Conservation (phyloP, 1,284 basidiomycete species). For the Marasmius fiardii region DNA sequence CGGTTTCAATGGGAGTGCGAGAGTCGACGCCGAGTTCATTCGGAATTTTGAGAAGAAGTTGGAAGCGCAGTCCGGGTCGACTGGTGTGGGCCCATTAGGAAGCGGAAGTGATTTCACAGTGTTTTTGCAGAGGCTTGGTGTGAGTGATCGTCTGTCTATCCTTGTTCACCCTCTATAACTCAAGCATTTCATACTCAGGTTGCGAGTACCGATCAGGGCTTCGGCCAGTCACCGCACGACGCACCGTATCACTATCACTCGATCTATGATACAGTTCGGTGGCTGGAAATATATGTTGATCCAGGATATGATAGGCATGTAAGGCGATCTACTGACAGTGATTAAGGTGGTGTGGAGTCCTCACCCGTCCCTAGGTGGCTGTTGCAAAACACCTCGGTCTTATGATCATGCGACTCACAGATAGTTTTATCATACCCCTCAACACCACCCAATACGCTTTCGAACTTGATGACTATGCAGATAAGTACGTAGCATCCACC, state of each 20-base stretch:
- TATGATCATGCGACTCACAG: slow-evolving; percentile 56
- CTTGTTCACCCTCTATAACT: neutral
- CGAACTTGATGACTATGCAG: slow-evolving; percentile 60
- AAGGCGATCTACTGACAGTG: slow-evolving; percentile 15
- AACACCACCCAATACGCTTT: slow-evolving; percentile 76
- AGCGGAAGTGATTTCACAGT: slow-evolving; percentile 76
- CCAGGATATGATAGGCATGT: slow-evolving; percentile 75
- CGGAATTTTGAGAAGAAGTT: slow-evolving; percentile 22
- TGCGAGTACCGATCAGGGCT: slow-evolving; percentile 43
- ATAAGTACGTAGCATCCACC: slow-evolving; percentile 37
- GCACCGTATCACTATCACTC: slow-evolving; percentile 80
- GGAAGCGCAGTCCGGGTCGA: slow-evolving; percentile 12
- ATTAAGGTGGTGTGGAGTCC: neutral
- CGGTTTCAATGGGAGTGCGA: slow-evolving; percentile 23
- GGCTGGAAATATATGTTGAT: slow-evolving; percentile 77
- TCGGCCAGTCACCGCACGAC: slow-evolving; percentile 45
- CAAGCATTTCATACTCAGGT: slow-evolving; percentile 29
- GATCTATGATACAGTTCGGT: slow-evolving; percentile 77
- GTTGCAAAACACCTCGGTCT: slow-evolving; percentile 60
- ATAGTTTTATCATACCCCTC: slow-evolving; percentile 62
- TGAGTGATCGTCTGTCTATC: neutral
- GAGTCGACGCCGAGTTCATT: slow-evolving; percentile 28
- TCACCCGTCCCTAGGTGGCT: slow-evolving; percentile 17
- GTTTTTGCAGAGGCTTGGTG: slow-evolving; percentile 47
- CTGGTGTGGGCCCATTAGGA: slow-evolving; percentile 36